These are phyloP conservation scores for Leccinum longicurvipes DNA, from an alignment of 768 basidiomycete species.

Conservation along the genomic window DNA sequence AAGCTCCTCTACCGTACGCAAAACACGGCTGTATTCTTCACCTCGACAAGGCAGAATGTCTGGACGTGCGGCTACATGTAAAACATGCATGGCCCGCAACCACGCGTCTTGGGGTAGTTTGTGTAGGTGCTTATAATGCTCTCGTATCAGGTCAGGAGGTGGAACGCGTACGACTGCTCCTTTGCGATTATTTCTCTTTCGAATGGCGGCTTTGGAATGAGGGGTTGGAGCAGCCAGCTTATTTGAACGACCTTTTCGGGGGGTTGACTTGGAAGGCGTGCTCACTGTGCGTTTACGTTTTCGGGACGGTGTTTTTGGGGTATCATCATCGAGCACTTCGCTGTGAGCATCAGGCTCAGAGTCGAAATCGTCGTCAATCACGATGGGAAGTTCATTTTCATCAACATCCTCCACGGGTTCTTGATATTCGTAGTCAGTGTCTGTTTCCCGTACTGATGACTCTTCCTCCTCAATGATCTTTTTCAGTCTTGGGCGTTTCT, in stretches of 20 bases:
- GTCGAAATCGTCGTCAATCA: conserved; percentile 17
- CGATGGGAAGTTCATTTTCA: conserved; percentile 20
- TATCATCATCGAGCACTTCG: conserved; percentile 24
- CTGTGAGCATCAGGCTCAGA: conserved; percentile 28
- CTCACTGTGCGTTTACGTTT: conserved; percentile 44
- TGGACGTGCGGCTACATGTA: conserved; percentile 92
- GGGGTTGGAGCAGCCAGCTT: conserved; percentile 65
- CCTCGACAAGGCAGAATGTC: conserved; percentile 88
- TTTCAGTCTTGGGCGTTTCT: conserved; percentile 21
- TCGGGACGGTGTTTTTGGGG: conserved; percentile 51
- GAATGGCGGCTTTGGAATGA: conserved; percentile 68
- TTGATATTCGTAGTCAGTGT: conserved; percentile 21
- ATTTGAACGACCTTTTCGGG: conserved; percentile 33
- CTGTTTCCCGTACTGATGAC: conserved; percentile 13
- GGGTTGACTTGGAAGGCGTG: conserved; percentile 32
- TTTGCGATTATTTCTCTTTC: conserved; percentile 38
- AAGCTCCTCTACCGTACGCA: conserved; percentile 75
- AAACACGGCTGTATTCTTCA: conserved; percentile 73
- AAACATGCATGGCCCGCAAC: conserved; percentile 81
- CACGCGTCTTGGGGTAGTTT: conserved; percentile 74
- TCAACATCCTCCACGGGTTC: conserved; percentile 16
- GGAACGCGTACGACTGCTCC: conserved; percentile 32
- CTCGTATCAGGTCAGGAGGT: conserved; percentile 33
- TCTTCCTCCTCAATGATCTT: conserved; percentile 26
- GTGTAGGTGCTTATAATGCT: conserved; percentile 38